Evolutionary conservation across 1,284 basidiomycete genomes (phyloP).

Genomic region (Trametes hirsuta): DNA sequence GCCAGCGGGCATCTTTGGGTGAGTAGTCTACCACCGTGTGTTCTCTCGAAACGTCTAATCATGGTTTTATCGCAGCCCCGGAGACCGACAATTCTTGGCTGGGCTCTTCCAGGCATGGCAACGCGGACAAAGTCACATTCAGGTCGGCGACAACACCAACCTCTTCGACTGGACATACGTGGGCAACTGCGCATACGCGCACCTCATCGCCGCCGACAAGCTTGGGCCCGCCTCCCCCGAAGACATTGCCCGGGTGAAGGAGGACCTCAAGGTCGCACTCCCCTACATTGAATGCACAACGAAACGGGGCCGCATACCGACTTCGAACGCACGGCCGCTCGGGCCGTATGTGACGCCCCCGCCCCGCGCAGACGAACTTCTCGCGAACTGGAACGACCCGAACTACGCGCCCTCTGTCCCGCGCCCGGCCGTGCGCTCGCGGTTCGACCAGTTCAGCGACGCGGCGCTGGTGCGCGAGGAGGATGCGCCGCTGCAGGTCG

Average conservation of each 20-base stretch:
- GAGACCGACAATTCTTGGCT: conserved; percentile 87
- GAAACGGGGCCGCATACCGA: conserved; percentile 68
- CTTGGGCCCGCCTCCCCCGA: conserved; percentile 54
- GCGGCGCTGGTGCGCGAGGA: conserved; percentile 52
- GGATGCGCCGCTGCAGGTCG: conserved; percentile 69
- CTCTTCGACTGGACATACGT: conserved; percentile 99
- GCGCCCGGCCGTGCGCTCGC: conserved; percentile 72
- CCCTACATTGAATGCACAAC: conserved; percentile 67
- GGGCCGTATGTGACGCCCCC: conserved; percentile 75
- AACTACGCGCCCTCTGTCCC: conserved; percentile 45
- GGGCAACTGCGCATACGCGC: conserved; percentile 93
- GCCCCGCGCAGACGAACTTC: conserved; percentile 59
- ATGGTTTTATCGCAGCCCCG: conserved; percentile 60
- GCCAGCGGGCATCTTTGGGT: conserved; percentile 98
- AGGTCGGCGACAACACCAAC: conserved; percentile 94
- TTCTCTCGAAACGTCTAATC: background rate
- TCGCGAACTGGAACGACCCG: conserved; percentile 61
- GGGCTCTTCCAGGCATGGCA: conserved; percentile 85
- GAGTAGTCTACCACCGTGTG: conserved; percentile 26
- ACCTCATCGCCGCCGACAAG: conserved; percentile 92
- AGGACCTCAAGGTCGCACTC: conserved; percentile 53
- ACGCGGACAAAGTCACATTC: conserved; percentile 86
- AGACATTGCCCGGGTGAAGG: conserved; percentile 44
- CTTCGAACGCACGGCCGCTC: conserved; percentile 76
- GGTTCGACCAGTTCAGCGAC: conserved; percentile 74